Evolutionary conservation across 192 early-diverging fungal species (phyloP), one percentile per base, ranked within the genome.

Genomic region (Backusella luteola): DNA sequence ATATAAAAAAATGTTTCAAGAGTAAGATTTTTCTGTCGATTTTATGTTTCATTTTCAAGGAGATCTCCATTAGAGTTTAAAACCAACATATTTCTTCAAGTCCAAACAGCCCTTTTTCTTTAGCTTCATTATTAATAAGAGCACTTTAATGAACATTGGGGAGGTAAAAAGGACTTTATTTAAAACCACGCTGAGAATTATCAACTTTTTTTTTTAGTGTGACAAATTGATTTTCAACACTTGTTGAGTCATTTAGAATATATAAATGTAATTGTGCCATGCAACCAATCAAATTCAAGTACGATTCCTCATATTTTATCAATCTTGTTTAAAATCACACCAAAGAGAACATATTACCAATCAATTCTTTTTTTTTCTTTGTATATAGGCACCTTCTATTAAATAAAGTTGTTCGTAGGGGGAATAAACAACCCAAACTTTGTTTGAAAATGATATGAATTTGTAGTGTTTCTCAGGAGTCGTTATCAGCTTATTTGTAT

Each of bases 311-410:
- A 63, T 63, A 63, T 63, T 63, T 59, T 63, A 63, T 63, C 56
- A 63, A 63, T 63, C 56, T 63, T 63, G 56, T 63, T 63, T 63
- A 63, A 63, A 63, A 63, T 63, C 56, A 63, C 56, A 63, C 56
- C 56, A 29, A 23, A 26, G 4, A 29, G 56, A 63, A 12, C 23
- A 26, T 29, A 63, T 63, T 63, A 29, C 12, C 21, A 63, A 63
- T 63, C 56, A 26, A 26, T 23, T 53, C 0, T 21, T 12, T 63
- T 12, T 26, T 0, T 63, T 23, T 29, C 26, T 29, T 63, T 26
- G 11, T 9, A 29, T 63, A 53, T 53, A 63, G 46, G 1, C 46
- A n/a, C 6, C 19, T 29, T 53, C n/a, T 29, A 63, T 63, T 12
- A 63, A 29, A 26, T 12, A 14, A 32, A n/a, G 17, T 11, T 63